Conservation (phyloP, 176 grass and related monocot species). For the Chrysopogon serrulatus region DNA sequence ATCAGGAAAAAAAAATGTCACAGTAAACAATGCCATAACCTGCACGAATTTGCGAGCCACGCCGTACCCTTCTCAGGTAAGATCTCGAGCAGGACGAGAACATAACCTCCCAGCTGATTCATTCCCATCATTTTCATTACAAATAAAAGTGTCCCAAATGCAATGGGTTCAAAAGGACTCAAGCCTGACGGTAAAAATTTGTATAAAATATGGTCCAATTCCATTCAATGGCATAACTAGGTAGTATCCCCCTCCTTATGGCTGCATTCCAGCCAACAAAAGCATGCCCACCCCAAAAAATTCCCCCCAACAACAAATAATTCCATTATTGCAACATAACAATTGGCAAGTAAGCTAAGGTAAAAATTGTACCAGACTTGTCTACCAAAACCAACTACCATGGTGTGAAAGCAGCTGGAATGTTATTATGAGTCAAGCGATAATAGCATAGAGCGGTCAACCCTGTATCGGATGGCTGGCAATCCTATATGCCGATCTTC, state of each 20-base stretch:
- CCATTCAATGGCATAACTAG: slow-evolving; percentile 25
- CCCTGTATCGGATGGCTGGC: background rate
- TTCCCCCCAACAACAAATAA: slow-evolving; percentile 37
- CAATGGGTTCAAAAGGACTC: background rate
- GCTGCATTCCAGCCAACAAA: slow-evolving; percentile 9
- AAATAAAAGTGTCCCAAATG: background rate
- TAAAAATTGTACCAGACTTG: slow-evolving; percentile 28
- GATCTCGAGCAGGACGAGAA: background rate
- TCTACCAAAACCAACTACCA: slow-evolving; percentile 52
- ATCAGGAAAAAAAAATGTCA: no score
- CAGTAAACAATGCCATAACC: no score
- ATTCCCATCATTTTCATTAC: background rate
- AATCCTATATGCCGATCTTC: slow-evolving; percentile 57
- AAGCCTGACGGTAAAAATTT: background rate
- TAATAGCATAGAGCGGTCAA: background rate
- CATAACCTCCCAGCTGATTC: background rate
- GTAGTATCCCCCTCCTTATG: slow-evolving; percentile 15
- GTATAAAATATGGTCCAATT: background rate
- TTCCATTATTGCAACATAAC: slow-evolving; percentile 35
- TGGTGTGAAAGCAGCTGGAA: slow-evolving; percentile 37
- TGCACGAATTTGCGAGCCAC: background rate
- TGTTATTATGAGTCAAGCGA: slow-evolving; percentile 32
- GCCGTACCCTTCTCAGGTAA: background rate
- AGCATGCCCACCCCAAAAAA: slow-evolving; percentile 26
- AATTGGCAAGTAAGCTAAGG: slow-evolving; percentile 32